These are phyloP conservation scores for Sicyos edulis DNA, from an alignment of 306 rosid species.

Conservation along the genomic window DNA sequence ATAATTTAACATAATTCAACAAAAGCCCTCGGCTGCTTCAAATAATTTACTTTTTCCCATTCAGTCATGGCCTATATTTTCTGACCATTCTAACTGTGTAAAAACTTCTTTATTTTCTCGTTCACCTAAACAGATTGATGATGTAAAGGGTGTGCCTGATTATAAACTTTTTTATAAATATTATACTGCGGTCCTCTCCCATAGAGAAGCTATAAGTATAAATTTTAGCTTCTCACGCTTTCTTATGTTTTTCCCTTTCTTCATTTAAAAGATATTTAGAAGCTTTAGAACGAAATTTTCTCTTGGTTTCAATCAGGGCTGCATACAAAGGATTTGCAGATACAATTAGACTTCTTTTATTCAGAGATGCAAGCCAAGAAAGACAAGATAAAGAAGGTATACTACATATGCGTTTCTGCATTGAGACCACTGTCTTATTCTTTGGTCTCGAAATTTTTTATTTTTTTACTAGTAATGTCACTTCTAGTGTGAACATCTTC, in stretches of 20 bases:
- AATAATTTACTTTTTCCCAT: background rate
- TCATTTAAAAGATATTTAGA: constrained; percentile 13
- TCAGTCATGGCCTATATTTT: background rate
- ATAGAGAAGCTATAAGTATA: background rate
- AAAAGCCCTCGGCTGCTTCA: background rate
- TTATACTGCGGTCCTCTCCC: background rate
- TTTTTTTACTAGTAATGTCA: constrained; percentile 19
- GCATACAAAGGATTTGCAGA: constrained; percentile 86
- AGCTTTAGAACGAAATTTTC: constrained; percentile 13
- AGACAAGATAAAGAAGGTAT: constrained; percentile 96
- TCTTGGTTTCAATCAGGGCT: constrained; percentile 62
- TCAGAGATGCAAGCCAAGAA: constrained; percentile 81
- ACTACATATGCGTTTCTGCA: background rate
- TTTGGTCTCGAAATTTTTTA: background rate
- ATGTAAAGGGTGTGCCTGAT: background rate
- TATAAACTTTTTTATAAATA: background rate
- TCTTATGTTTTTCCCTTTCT: background rate
- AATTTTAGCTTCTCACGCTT: constrained; percentile 1
- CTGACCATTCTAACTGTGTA: background rate
- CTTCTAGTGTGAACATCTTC: constrained; percentile 12
- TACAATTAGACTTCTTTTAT: constrained; percentile 76
- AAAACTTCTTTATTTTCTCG: background rate
- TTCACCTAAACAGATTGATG: background rate
- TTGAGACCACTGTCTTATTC: background rate
- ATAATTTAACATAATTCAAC: no score